Evolutionary conservation across 306 rosid species (phyloP), one percentile per base, ranked within the genome.

Genomic region (cucumber (Cucumis sativus)): DNA sequence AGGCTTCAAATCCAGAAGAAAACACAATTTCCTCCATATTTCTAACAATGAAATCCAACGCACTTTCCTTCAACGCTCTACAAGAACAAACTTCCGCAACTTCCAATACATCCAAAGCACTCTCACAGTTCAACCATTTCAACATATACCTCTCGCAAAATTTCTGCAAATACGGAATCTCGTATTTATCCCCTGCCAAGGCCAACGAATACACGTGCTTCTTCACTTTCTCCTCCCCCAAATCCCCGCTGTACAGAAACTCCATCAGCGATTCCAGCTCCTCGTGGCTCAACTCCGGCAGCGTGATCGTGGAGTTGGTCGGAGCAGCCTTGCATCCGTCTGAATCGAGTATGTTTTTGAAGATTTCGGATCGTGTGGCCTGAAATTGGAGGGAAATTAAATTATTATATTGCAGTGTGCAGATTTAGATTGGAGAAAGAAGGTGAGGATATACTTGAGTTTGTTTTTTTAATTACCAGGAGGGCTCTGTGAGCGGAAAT

Each of bases 311-410:
- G 35, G 77, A 39, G 78, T 85, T 85, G 13, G 1, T 75, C 0
- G 93, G 81, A 63, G 93, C 72, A 4, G 96, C 86, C 64, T 89
- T 95, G 85, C 90, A 92, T 25, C 73, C 88, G 75, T 92, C 97
- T 0, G 87, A 83, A 17, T 90, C 97, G 4, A 95, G 79, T 82
- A 92, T 82, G 85, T 90, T 89, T 84, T 79, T 88, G 25, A 95
- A 95, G 8, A 95, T 83, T 63, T 90, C 93, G 77, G 96, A 95
- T 82, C 97, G 87, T 54, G 83, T 55, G 10, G 97, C 98, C 98
- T 90, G 23, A 2, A 51, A 1, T 76, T 41, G 40, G 3, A 23
- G 3, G 23, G 7, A 4, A 21, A 25, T 33, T 72, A 6, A 1
- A 0, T 0, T 6, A 21, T 7, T 37, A 16, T 14, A 9, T 30